Evolutionary conservation across 2,329 filamentous ascomycete genomes (phyloP).

Genomic region (Alternaria dauci): DNA sequence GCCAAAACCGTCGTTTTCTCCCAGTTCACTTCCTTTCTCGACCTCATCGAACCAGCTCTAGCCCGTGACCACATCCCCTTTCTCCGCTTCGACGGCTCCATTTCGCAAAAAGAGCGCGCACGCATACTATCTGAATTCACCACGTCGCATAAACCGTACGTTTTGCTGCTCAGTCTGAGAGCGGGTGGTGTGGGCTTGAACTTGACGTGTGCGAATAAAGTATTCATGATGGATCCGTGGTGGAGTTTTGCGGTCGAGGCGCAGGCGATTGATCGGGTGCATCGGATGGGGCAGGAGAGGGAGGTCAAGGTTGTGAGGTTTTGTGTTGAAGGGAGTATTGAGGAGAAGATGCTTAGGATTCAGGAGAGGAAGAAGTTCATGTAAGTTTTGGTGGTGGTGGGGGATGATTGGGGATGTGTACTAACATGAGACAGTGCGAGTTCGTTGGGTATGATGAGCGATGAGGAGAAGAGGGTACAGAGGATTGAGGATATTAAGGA

Average conservation of each 20-base stretch:
- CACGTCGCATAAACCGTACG: conserved; percentile 64
- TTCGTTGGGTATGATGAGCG: conserved; percentile 90
- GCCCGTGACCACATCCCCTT: conserved; percentile 74
- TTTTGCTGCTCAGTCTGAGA: conserved; percentile 83
- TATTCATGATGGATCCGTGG: conserved; percentile 99
- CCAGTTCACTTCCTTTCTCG: conserved; percentile 96
- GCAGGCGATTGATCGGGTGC: conserved; percentile 96
- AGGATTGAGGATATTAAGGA: conserved; percentile 94
- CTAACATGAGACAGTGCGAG: conserved; percentile 72
- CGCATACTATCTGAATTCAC: conserved; percentile 78
- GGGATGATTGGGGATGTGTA: too few relatives aligned
- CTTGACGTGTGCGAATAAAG: conserved; percentile 83
- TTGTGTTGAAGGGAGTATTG: conserved; percentile 88
- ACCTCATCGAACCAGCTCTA: conserved; percentile 86
- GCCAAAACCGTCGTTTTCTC: conserved; percentile 95
- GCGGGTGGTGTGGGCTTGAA: conserved; percentile 96
- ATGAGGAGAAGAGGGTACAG: conserved; percentile 90
- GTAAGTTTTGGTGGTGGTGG: conserved; percentile 62
- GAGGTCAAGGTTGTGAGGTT: conserved; percentile 89
- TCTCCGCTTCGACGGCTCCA: conserved; percentile 89
- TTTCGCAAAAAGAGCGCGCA: conserved; percentile 84
- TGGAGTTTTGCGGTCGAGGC: conserved; percentile 98
- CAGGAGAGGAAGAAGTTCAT: conserved; percentile 97
- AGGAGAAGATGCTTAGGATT: conserved; percentile 91
- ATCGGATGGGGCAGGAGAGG: conserved; percentile 91